Evolutionary conservation across 139 green algal species (phyloP).

Genomic region (Closterium sp.): DNA sequence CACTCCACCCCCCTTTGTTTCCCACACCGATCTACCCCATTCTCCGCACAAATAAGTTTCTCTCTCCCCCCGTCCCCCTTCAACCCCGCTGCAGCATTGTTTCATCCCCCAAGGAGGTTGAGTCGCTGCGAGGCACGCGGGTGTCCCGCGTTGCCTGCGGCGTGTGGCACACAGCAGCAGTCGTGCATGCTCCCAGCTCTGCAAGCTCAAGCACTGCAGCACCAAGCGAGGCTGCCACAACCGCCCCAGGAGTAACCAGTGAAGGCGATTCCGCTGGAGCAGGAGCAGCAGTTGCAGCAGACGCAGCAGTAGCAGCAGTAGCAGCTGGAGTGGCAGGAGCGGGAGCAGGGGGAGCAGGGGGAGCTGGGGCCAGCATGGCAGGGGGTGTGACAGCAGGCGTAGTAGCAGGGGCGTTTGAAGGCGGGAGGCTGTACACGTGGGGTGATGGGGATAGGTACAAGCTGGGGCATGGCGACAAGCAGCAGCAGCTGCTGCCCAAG

Average conservation of each 20-base stretch:
- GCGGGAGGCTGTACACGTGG: constrained; percentile 45
- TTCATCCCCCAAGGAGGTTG: constrained; percentile 45
- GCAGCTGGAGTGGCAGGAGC: no score
- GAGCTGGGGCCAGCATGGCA: no score
- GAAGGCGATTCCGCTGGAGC: no score
- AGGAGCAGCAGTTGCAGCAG: no score
- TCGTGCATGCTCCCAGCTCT: constrained; percentile 49
- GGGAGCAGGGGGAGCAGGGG: no score
- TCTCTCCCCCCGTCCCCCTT: no score
- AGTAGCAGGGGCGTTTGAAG: not conserved
- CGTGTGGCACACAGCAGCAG: constrained; percentile 87
- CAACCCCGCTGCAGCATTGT: constrained; percentile 6
- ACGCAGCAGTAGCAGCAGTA: no score
- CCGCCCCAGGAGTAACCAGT: no score
- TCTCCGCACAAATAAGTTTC: not conserved
- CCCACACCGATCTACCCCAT: not conserved
- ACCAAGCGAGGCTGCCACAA: no score
- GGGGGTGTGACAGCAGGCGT: not conserved
- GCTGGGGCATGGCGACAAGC: constrained; percentile 39
- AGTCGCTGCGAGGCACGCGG: constrained; percentile 50
- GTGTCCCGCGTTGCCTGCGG: constrained; percentile 77
- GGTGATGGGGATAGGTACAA: constrained; percentile 50
- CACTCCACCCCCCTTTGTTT: no score
- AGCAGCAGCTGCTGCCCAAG: constrained; percentile 22
- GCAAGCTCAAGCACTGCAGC: no score